Base-by-base conservation (phyloP, 495 filamentous ascomycete genomes). In the Aspergillus sclerotiicarbonarius region DNA sequence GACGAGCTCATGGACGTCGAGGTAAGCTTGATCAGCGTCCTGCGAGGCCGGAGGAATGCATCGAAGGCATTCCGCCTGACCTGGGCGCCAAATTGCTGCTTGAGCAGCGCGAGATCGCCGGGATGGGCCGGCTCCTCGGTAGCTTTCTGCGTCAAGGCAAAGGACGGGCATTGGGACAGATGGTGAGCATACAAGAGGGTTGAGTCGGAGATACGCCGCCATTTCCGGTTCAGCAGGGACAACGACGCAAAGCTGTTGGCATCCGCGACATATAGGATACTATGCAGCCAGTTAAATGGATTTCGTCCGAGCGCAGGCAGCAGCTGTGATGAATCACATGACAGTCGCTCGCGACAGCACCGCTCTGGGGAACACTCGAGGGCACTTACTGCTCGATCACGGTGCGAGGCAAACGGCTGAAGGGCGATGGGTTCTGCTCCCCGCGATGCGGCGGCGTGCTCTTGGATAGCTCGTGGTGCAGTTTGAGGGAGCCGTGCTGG, bases 1-100 rank as follows among this genome's bases (percentile, higher is more conserved):
- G 90, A 89, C 0, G 89, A 92, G 58, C 88, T 90, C 67, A 90
- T 89, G 16, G 89, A 91, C 32, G 86, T 88, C 15, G 89, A 92
- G n/a, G 92, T 85, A 25, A 95, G 71, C 56, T 85, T 90, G 59
- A 94, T 80, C 37, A 89, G 69, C 16, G 88, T 92, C 53, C 81
- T 76, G 39, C 67, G 82, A 7, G 90, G 90, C 19, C 86, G 82
- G 19, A 92, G 68, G 67, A 89, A 91, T 8, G 87, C 84, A 63
- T 91, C 87, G 63, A 93, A 95, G 54, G 91, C 75, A 74, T 91
- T 92, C 45, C 89, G 81, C 64, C 91, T 87, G 45, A 88, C 82
- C 62, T 92, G 86, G 19, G 74, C 73, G 0, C 84, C 76, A 60
- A 95, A 95, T n/a, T 80, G 75, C 19, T 77, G 76, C 43, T 89